phyloP scores from a whole-genome alignment of 805 yeast species.

The Cyberlindnera petersonii region DNA sequence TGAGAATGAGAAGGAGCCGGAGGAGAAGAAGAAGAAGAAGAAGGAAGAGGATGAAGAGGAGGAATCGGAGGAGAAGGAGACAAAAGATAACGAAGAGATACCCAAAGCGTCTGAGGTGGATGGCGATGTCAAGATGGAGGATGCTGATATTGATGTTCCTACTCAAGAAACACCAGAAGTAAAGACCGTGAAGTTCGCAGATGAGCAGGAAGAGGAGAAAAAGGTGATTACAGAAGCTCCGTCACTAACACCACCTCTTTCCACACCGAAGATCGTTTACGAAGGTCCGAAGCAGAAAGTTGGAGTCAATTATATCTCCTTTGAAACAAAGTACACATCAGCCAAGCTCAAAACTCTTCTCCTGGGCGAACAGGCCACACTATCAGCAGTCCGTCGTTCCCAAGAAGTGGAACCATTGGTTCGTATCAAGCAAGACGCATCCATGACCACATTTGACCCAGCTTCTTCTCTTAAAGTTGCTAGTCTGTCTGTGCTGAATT shows the following conservation, averaged over 20 bases:
- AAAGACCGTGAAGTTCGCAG: conserved; percentile 23
- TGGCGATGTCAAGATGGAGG: conserved; percentile 4
- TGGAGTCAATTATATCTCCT: conserved; percentile 48
- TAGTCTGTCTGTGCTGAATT: conserved; percentile 30
- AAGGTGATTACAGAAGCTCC: background rate
- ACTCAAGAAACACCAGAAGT: background rate
- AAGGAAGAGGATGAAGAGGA: background rate
- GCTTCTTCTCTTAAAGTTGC: conserved; percentile 42
- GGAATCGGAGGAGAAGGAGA: background rate
- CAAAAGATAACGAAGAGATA: background rate
- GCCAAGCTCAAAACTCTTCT: conserved; percentile 26
- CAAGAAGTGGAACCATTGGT: conserved; percentile 51
- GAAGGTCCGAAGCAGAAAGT: conserved; percentile 72
- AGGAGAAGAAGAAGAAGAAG: background rate
- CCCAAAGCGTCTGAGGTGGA: background rate
- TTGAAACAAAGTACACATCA: conserved; percentile 34
- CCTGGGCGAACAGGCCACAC: conserved; percentile 58
- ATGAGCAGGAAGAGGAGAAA: conserved; percentile 7
- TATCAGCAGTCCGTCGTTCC: conserved; percentile 50
- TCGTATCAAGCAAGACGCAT: conserved; percentile 33
- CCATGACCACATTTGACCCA: conserved; percentile 6
- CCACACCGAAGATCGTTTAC: conserved; percentile 29
- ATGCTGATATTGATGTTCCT: background rate
- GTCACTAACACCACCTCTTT: conserved; percentile 7
- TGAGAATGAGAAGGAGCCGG: background rate